phyloP scores from a whole-genome alignment of 495 filamentous ascomycete species.

The Neurospora terricola region DNA sequence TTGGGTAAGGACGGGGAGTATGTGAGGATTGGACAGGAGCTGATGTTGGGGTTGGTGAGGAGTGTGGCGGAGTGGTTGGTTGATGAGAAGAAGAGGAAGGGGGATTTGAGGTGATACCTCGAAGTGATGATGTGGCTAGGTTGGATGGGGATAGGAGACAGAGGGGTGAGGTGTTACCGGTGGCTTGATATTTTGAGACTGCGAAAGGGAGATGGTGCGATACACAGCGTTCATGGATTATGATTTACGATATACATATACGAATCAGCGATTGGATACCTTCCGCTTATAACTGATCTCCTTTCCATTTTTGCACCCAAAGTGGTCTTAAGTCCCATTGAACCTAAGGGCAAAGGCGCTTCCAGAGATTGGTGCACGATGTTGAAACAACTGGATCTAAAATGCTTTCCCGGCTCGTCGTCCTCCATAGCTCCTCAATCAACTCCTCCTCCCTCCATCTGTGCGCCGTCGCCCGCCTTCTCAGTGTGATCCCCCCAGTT shows the following conservation, averaged over 20 bases:
- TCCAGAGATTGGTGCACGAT: not conserved
- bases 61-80: constrained; percentile 40
- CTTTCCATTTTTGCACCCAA: not conserved
- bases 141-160: not conserved
- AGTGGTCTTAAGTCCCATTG: not conserved
- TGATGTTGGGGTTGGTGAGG: constrained; percentile 60
- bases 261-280: not conserved
- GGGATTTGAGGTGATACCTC: not conserved
- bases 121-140: not conserved
- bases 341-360: not conserved
- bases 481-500: no score
- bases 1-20: constrained; percentile 34
- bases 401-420: no score
- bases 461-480: no score
- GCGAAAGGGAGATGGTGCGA: not conserved
- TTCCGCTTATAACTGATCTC: not conserved
- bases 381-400: not conserved
- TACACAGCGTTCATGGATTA: not conserved
- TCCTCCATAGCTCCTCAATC: no score
- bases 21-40: constrained; percentile 48
- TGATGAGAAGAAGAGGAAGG: not conserved
- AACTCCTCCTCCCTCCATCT: no score
- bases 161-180: not conserved
- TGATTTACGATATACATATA: not conserved
- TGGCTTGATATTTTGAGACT: not conserved